Conservation (phyloP, 768 basidiomycete species). For the Rickenella mellea region DNA sequence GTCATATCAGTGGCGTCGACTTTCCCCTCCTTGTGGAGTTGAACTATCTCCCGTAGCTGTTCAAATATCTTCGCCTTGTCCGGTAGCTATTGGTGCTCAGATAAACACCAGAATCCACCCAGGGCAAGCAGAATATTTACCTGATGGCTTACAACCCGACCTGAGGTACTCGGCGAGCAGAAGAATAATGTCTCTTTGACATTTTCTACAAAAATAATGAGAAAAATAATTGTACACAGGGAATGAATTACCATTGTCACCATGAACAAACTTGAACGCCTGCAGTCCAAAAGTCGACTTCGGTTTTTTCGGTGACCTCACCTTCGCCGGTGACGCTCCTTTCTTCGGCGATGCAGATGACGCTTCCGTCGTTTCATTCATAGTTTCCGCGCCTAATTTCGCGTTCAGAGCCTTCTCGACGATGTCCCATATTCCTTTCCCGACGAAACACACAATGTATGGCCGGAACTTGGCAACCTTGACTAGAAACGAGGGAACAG, state of each 20-base stretch:
- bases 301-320: constrained; percentile 2
- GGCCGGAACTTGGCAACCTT: constrained; percentile 55
- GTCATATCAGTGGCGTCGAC: too few relatives aligned
- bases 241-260: constrained; percentile 6
- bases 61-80: too few relatives aligned
- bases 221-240: constrained; percentile 6
- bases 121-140: constrained; percentile 25
- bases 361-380: not conserved
- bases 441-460: constrained; percentile 68
- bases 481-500: constrained; percentile 46
- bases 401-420: constrained; percentile 26
- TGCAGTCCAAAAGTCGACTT: constrained; percentile 33
- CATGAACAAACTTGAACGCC: constrained; percentile 39
- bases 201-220: constrained; percentile 1
- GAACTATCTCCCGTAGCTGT: too few relatives aligned
- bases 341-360: not conserved
- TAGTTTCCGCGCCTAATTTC: constrained; percentile 2
- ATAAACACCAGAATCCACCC: too few relatives aligned
- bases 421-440: constrained; percentile 52
- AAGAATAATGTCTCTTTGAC: constrained; percentile 58
- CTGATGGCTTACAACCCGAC: constrained; percentile 62
- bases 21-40: too few relatives aligned
- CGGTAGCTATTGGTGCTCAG: too few relatives aligned
- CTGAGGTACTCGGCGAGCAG: constrained; percentile 71
- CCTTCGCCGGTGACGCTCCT: constrained; percentile 4